phyloP scores from a whole-genome alignment of 2,329 filamentous ascomycete genomes.

The Talaromyces atroroseus region DNA sequence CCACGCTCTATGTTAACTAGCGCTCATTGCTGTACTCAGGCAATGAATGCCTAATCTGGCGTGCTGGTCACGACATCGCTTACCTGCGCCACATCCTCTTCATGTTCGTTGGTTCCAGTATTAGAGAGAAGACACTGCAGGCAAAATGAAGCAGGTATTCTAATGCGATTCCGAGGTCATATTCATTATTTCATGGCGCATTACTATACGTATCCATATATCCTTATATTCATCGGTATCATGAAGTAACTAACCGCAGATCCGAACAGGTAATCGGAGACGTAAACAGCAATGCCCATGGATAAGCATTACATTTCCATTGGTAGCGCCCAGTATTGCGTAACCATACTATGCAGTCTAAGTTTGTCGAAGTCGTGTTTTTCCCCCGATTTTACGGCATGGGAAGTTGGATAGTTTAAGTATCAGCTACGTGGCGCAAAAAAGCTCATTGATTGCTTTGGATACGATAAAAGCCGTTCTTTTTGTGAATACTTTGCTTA shows the following conservation, averaged over 20 bases:
- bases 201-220: too few relatives aligned
- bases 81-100: background rate
- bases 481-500: background rate
- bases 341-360: background rate
- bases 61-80: slow-evolving; percentile 6
- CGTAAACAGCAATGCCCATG: background rate
- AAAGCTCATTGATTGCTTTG: background rate
- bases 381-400: background rate
- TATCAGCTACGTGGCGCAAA: background rate
- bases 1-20: background rate
- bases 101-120: background rate
- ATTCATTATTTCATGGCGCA: too few relatives aligned
- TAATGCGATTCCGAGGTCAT: too few relatives aligned
- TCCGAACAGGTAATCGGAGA: background rate
- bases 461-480: background rate
- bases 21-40: background rate
- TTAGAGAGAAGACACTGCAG: too few relatives aligned
- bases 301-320: background rate
- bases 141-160: too few relatives aligned
- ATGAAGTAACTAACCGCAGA: background rate
- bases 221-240: background rate
- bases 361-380: background rate
- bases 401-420: background rate
- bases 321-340: background rate
- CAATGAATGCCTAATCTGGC: background rate